These are phyloP conservation scores for Zea mays DNA, from an alignment of 176 grass and related monocot species.

Conservation along the genomic window Zm-B73-REFERENCE-NAM-5.0 NC_050103.1:13195501-13196000, in stretches of 20 bases:
- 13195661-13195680: conserved; percentile 19
- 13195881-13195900: neutral
- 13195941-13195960: neutral
- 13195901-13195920: neutral
- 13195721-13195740: conserved; percentile 21
- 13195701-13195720: conserved; percentile 43
- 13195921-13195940: conserved; percentile 12
- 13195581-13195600: conserved; percentile 52
- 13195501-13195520: conserved; percentile 3
- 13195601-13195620: neutral
- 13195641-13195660: conserved; percentile 23
- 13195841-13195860: conserved; percentile 43
- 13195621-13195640: conserved; percentile 49
- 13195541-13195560: neutral
- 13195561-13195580: conserved; percentile 20
- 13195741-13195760: conserved; percentile 48
- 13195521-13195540: conserved; percentile 32
- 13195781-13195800: conserved; percentile 46
- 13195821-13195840: conserved; percentile 50
- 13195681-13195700: conserved; percentile 21
- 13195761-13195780: conserved; percentile 46
- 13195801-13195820: conserved; percentile 46
- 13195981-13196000: neutral
- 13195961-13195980: too few relatives aligned
- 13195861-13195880: conserved; percentile 45